A percentile compares a stretch with the other conserved stretches of the same genome.
Conservation (phyloP, 1,284 basidiomycete species). For the Inonotus hispidus region DNA sequence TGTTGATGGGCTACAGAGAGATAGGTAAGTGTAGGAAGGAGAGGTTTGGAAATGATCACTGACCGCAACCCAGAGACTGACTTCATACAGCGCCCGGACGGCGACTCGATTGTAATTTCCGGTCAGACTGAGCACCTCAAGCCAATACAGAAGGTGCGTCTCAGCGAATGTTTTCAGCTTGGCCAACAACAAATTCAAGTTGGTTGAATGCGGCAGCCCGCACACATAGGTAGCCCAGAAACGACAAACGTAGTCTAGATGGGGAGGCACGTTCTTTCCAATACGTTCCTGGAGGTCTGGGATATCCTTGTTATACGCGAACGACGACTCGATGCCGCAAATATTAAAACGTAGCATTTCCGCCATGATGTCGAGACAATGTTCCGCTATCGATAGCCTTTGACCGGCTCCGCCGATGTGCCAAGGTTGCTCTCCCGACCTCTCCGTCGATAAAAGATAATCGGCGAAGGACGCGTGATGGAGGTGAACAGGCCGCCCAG, state of each 20-base stretch:
- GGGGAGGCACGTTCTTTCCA: neutral
- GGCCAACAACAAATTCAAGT: neutral
- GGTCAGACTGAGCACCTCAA: constrained; percentile 27
- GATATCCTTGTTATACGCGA: neutral
- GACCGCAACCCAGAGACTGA: neutral
- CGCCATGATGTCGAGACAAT: neutral
- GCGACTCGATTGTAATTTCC: neutral
- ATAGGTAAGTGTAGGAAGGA: too few relatives aligned
- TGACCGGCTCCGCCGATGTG: neutral
- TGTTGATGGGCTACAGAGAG: neutral
- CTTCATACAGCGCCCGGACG: neutral
- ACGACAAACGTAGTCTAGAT: neutral
- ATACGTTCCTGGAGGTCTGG: neutral
- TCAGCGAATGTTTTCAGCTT: constrained; percentile 17
- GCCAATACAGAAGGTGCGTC: constrained; percentile 24
- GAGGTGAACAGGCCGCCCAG: neutral
- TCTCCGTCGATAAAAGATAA: neutral
- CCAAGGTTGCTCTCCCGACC: neutral
- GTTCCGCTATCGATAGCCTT: neutral
- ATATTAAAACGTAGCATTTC: neutral
- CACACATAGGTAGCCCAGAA: constrained; percentile 1
- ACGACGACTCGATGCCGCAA: constrained; percentile 2
- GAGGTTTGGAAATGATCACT: too few relatives aligned
- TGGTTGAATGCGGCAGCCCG: neutral
- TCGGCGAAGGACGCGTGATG: neutral